phyloP scores from a whole-genome alignment of 2,329 filamentous ascomycete genomes.

The Penicillium sp. region DNA sequence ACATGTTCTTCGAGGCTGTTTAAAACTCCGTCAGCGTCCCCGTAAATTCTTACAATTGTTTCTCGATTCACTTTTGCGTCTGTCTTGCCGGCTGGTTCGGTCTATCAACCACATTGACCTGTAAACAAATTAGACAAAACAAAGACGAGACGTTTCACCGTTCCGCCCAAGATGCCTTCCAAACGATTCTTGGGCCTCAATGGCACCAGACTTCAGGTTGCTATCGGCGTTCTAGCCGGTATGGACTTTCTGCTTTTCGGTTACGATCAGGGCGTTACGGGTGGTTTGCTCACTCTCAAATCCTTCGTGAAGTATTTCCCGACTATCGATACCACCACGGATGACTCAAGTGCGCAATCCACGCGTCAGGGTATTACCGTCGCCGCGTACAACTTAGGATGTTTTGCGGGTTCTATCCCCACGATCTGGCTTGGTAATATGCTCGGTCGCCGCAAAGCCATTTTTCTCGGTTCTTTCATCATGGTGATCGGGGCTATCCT shows the following conservation, averaged over 20 bases:
- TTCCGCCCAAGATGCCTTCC: constrained; percentile 19
- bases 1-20: constrained; percentile 5
- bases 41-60: constrained; percentile 2
- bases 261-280: constrained; percentile 46
- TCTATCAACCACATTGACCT: neutral
- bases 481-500: constrained; percentile 48
- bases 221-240: constrained; percentile 46
- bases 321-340: constrained; percentile 33
- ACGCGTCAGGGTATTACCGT: constrained; percentile 37
- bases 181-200: constrained; percentile 40
- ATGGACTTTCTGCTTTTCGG: constrained; percentile 42
- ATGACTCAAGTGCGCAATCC: constrained; percentile 28
- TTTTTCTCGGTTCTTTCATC: constrained; percentile 46
- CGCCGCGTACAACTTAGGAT: constrained; percentile 44
- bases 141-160: neutral
- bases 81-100: constrained; percentile 5
- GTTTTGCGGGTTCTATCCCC: constrained; percentile 47
- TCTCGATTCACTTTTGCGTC: neutral
- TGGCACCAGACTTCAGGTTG: constrained; percentile 42
- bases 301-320: constrained; percentile 45
- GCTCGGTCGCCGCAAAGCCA: constrained; percentile 49
- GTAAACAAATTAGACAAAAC: neutral
- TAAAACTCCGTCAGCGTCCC: constrained; percentile 11
- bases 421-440: constrained; percentile 51
- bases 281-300: constrained; percentile 43